phyloP scores from a whole-genome alignment of 2,329 filamentous ascomycete species.

The Xylaria sp. region DNA sequence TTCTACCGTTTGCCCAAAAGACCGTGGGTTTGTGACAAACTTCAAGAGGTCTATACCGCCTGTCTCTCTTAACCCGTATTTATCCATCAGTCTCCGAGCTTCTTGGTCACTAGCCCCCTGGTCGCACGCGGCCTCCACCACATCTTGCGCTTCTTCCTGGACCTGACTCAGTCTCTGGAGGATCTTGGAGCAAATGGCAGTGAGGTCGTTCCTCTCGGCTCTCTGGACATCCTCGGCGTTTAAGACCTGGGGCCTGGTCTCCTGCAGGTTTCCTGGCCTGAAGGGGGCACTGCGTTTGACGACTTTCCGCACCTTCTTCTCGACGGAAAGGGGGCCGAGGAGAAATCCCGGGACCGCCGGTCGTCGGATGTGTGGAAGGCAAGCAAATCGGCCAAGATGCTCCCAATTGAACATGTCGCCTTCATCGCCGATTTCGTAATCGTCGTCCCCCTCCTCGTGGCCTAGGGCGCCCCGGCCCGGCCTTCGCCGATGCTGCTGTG shows the following conservation, averaged over 20 bases:
- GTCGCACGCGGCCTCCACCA: slow-evolving; percentile 47
- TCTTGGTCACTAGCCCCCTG: slow-evolving; percentile 52
- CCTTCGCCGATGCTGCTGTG: slow-evolving; percentile 50
- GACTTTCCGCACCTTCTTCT: slow-evolving; percentile 77
- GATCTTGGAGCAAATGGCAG: slow-evolving; percentile 77
- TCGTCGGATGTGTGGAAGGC: slow-evolving; percentile 71
- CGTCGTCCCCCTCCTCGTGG: slow-evolving; percentile 54
- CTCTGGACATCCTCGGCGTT: slow-evolving; percentile 72
- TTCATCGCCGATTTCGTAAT: slow-evolving; percentile 69
- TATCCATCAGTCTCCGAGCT: slow-evolving; percentile 59
- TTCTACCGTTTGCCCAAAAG: slow-evolving; percentile 93
- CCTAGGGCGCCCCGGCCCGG: slow-evolving; percentile 38
- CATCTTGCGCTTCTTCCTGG: slow-evolving; percentile 50
- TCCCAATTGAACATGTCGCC: slow-evolving; percentile 86
- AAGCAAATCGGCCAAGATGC: slow-evolving; percentile 76
- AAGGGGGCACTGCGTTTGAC: slow-evolving; percentile 73
- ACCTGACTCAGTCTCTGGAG: slow-evolving; percentile 59
- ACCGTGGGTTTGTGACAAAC: slow-evolving; percentile 86
- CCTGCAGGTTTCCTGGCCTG: slow-evolving; percentile 66
- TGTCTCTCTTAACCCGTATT: slow-evolving; percentile 65
- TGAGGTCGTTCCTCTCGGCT: slow-evolving; percentile 78
- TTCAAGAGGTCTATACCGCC: slow-evolving; percentile 79
- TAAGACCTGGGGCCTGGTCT: slow-evolving; percentile 79
- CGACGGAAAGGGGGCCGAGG: slow-evolving; percentile 83
- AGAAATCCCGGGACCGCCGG: slow-evolving; percentile 83